Evolutionary conservation across 2,329 filamentous ascomycete species (phyloP).

Genomic region (Fusarium annulatum): DNA sequence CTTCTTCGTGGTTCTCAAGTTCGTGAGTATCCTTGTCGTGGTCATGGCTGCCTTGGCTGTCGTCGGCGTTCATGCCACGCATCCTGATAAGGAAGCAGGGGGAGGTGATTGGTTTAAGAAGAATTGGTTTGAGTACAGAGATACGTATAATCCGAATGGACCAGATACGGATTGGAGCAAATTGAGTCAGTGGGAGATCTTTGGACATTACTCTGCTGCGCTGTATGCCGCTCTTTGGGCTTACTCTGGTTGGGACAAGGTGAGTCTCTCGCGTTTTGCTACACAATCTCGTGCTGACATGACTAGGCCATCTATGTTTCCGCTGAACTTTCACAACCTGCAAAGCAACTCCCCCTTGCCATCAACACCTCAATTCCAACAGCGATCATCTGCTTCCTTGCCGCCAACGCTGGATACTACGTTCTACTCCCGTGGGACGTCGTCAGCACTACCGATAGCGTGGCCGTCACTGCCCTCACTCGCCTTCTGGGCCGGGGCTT

Average conservation of each 20-base stretch:
- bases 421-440: constrained; percentile 69
- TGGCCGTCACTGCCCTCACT: constrained; percentile 70
- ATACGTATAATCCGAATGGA: constrained; percentile 62
- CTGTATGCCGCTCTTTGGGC: constrained; percentile 73
- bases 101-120: constrained; percentile 63
- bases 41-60: constrained; percentile 63
- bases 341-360: constrained; percentile 66
- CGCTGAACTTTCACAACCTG: constrained; percentile 62
- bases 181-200: constrained; percentile 66
- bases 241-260: constrained; percentile 75
- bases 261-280: constrained; percentile 40
- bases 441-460: constrained; percentile 68
- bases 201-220: constrained; percentile 69
- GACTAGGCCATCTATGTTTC: constrained; percentile 65
- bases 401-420: constrained; percentile 71
- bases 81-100: constrained; percentile 54
- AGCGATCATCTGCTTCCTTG: constrained; percentile 68
- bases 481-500: constrained; percentile 64
- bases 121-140: constrained; percentile 66
- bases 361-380: constrained; percentile 71
- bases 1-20: constrained; percentile 67
- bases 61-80: constrained; percentile 52
- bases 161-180: constrained; percentile 59
- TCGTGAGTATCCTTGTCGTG: constrained; percentile 59
- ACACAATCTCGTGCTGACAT: background rate